Conservation (phyloP, 257 asterid species). For the Cruciata laevipes region DNA sequence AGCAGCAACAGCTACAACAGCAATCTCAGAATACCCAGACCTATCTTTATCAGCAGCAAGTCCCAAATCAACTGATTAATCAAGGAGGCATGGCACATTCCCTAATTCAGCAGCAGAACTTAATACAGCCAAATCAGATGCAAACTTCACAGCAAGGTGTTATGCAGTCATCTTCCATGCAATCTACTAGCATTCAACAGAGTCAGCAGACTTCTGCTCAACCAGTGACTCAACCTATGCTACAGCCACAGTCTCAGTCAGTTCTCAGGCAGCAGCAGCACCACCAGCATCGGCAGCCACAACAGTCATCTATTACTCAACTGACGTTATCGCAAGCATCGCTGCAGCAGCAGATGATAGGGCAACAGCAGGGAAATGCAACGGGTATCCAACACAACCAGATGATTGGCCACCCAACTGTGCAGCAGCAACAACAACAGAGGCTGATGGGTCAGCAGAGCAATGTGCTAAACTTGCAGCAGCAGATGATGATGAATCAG, state of each 20-base stretch:
- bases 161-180: slow-evolving; percentile 73
- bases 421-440: slow-evolving; percentile 53
- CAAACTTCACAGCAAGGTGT: slow-evolving; percentile 82
- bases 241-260: slow-evolving; percentile 82
- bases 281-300: slow-evolving; percentile 35
- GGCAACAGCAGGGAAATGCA: slow-evolving; percentile 51
- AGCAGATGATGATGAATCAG: slow-evolving; percentile 66
- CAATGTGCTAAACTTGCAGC: slow-evolving; percentile 58
- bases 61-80: slow-evolving; percentile 62
- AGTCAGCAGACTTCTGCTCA: slow-evolving; percentile 54
- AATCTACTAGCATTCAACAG: slow-evolving; percentile 61
- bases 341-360: slow-evolving; percentile 59
- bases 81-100: slow-evolving; percentile 62
- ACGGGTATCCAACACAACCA: slow-evolving; percentile 70
- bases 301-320: slow-evolving; percentile 50
- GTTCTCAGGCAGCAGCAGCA: slow-evolving; percentile 48
- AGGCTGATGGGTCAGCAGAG: slow-evolving; percentile 78
- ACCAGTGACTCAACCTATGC: slow-evolving; percentile 63
- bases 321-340: slow-evolving; percentile 45
- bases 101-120: slow-evolving; percentile 49
- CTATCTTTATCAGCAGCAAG: slow-evolving; percentile 70
- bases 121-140: slow-evolving; percentile 64
- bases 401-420: slow-evolving; percentile 63
- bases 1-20: slow-evolving; percentile 73
- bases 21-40: slow-evolving; percentile 68